Base-by-base conservation (phyloP, 768 basidiomycete genomes). In the Hemileccinum rubropunctum region DNA sequence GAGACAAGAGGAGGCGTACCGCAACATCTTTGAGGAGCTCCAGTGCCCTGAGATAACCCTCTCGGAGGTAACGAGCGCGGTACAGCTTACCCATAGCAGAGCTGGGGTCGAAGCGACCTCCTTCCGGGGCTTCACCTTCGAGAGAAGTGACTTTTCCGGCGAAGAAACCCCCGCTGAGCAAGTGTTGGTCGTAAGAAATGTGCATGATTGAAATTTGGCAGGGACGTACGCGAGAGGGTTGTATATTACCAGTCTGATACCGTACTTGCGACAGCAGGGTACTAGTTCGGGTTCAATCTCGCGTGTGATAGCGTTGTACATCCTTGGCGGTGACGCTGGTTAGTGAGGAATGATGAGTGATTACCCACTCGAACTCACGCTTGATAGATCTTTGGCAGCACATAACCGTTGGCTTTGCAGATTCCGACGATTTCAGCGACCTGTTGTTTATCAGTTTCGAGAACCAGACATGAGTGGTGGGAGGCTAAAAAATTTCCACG, bases 371-470 rank as follows among this genome's bases (percentile, higher is more conserved):
- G 10, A 11, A 73, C 72, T 12, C 66, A 78, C 69, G 77, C 80
- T 64, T 79, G 75, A 52, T 83, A 84, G 6, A 76, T 77, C 21
- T 75, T 78, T 3, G 82, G 82, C 52, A 73, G 67, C 12, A 82
- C 73, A 53, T 75, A 83, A 2, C 76, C 76, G 18, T 81, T 79
- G 3, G 70, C 68, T 43, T 71, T 77, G 64, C 80, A 82, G 26
- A 83, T 83, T 0, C 73, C 71, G 1, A 82, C 76, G 21, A 84
- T 73, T 56, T 83, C 81, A 3, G 81, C 80, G 13, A 83, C 80
- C 73, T 76, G 45, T n/a, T 10, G 28, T 9, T 46, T 18, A 14
- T 47, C 12, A 34, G 44, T 18, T 46, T 8, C 5, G 26, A 39
- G 17, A n/a, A 10, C 12, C 21, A 10, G 13, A 3, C 23, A 23